Percentiles rank a stretch among this genome's conserved stretches.
Conservation (phyloP, 2,329 filamentous ascomycete genomes). For the Talaromyces sp. region DNA sequence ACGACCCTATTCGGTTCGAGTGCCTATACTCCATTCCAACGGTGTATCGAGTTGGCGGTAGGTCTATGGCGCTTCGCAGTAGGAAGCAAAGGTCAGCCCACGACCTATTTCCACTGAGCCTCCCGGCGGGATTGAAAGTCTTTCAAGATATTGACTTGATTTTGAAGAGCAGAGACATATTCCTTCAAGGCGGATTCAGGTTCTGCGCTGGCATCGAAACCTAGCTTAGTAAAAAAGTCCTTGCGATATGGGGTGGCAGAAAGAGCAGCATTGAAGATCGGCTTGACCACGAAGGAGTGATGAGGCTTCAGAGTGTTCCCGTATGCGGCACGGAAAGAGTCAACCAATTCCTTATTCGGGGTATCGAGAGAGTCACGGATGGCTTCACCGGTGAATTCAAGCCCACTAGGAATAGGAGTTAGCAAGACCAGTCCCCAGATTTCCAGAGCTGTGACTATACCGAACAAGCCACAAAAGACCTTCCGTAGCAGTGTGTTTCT, state of each 20-base stretch:
- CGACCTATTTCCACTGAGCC: constrained; percentile 38
- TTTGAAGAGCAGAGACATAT: constrained; percentile 76
- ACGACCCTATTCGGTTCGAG: constrained; percentile 24
- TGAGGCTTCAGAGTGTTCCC: constrained; percentile 82
- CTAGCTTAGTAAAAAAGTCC: constrained; percentile 89
- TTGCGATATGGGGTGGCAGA: constrained; percentile 86
- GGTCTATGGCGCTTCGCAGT: neutral
- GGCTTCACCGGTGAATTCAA: constrained; percentile 88
- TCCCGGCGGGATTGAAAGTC: constrained; percentile 57
- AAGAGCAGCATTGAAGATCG: constrained; percentile 91
- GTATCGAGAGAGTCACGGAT: constrained; percentile 73
- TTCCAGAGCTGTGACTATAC: constrained; percentile 47
- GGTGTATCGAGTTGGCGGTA: neutral
- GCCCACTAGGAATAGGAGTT: constrained; percentile 57
- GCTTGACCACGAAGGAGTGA: constrained; percentile 86
- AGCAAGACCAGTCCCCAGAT: neutral
- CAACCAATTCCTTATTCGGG: constrained; percentile 67
- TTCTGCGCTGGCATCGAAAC: constrained; percentile 52
- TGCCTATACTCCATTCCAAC: constrained; percentile 7
- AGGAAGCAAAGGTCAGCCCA: neutral
- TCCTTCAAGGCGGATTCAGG: constrained; percentile 58
- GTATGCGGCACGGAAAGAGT: constrained; percentile 85
- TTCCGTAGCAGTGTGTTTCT: constrained; percentile 84
- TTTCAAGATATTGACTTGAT: constrained; percentile 72
- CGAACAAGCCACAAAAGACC: constrained; percentile 87